Base-by-base conservation (phyloP, 2,329 filamentous ascomycete species). In the Aspergillus felis region DNA sequence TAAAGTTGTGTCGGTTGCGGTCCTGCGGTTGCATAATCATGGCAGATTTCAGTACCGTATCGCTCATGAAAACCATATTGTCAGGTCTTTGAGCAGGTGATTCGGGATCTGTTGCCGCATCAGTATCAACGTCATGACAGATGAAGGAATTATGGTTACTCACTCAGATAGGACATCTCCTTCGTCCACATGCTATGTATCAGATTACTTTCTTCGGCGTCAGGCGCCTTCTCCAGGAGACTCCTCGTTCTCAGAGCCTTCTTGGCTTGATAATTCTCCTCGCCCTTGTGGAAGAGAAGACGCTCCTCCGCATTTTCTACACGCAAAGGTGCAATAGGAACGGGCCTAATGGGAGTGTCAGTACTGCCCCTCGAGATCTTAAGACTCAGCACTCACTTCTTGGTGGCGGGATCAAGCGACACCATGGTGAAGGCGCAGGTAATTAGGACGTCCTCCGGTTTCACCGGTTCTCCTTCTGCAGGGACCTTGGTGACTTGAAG, bases 361-460 rank as follows among this genome's bases (percentile, higher is more conserved):
- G 14, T n/a, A 48, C 54, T 25, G 5, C 27, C 5, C 24, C 3
- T 28, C 22, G 5, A 22, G 41, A 51, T 20, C 10, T 42, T 24
- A 32, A 27, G 25, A 1, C 12, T 41, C 25, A 22, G 50, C 20
- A 67, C 71, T 49, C 69, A 82, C 76, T 83, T 87, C 72, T 87
- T 89, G 1, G 87, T 90, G 3, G 67, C 75, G 1, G 87, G 87
- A 64, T 91, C 84, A 10, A 91, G 76, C 1, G 87, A 89, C 0
- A 91, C 88, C 88, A 91, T 91, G 0, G 88, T 91, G 67, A 90
- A 90, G 6, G 86, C 84, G 71, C 87, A 89, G n/a, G 85, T 87
- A 71, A 90, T 82, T 55, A 89, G 71, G 1, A 89, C 76, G 68
- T 89, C 87, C 47, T 87, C 82, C 1, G 83, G 78, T 61, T 80